phyloP scores from a whole-genome alignment of 441 rosid genomes.

The Eutrema salsugineum region DNA sequence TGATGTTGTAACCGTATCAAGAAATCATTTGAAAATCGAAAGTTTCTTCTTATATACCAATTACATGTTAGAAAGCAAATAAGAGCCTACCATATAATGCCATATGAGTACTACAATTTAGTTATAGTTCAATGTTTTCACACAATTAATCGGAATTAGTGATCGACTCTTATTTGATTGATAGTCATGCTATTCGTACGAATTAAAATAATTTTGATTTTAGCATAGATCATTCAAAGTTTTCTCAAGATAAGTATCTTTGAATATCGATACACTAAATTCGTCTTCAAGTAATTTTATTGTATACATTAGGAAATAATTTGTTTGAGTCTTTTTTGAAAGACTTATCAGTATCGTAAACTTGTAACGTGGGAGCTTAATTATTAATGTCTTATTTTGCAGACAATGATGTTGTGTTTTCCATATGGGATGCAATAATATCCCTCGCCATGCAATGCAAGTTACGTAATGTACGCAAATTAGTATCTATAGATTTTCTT shows the following conservation, averaged over 20 bases:
- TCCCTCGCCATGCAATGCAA: constrained; percentile 31
- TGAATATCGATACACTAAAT: not conserved
- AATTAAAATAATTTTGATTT: not conserved
- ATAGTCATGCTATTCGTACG: not conserved
- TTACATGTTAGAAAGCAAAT: not conserved
- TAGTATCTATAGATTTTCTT: not conserved
- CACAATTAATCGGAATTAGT: not conserved
- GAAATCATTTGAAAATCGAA: not conserved
- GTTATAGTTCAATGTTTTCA: not conserved
- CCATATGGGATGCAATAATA: constrained; percentile 29
- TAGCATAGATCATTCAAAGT: not conserved
- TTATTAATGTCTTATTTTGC: constrained; percentile 23
- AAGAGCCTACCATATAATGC: not conserved
- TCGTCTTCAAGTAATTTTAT: not conserved
- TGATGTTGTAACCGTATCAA: not conserved
- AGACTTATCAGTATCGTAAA: not conserved
- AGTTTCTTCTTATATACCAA: not conserved
- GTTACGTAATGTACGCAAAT: constrained; percentile 20
- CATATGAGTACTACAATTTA: not conserved
- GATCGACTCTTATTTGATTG: not conserved
- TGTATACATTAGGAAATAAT: not conserved
- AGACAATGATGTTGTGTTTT: constrained; percentile 22
- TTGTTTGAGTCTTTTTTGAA: not conserved
- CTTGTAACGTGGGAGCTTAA: constrained; percentile 23
- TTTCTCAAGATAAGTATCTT: not conserved